phyloP scores from a whole-genome alignment of 352 stramenopile species.

The Lagenidium sp. region DNA sequence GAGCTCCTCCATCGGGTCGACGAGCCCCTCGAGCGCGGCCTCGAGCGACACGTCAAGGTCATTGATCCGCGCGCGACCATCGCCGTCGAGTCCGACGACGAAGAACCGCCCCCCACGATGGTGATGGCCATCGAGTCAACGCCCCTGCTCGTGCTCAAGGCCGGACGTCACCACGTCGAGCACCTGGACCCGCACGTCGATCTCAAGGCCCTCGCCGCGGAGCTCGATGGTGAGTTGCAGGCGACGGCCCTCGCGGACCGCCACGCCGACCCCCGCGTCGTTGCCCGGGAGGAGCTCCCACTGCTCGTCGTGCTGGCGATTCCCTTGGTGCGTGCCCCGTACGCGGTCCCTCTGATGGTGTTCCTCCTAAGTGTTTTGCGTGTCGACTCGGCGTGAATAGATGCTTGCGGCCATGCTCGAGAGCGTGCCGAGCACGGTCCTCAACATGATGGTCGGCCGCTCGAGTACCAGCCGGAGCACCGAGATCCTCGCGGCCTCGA shows the following conservation, averaged over 20 bases:
- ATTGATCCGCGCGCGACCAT: conserved; percentile 1
- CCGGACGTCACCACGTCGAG: neutral
- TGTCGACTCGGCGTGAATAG: conserved; percentile 6
- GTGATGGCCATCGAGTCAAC: too few species aligned
- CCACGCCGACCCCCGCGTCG: neutral
- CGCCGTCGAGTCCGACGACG: neutral
- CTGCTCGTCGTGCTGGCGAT: conserved; percentile 6
- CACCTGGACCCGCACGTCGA: conserved; percentile 5
- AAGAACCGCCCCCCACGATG: neutral
- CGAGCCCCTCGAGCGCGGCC: conserved; percentile 5
- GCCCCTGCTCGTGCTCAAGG: conserved; percentile 8
- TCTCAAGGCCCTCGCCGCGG: conserved; percentile 2
- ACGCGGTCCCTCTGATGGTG: neutral
- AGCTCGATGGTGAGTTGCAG: conserved; percentile 2
- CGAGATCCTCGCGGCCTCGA: conserved; percentile 46
- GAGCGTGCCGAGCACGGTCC: conserved; percentile 30
- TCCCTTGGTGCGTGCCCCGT: conserved; percentile 7
- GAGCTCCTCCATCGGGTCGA: conserved; percentile 15
- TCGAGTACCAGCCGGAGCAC: conserved; percentile 35
- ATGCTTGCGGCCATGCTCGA: conserved; percentile 39
- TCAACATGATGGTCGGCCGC: conserved; percentile 59
- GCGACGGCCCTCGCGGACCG: neutral
- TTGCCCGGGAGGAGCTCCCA: conserved; percentile 6
- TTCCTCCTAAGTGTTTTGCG: neutral
- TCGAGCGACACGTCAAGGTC: neutral